Conservation (phyloP, 2,329 filamentous ascomycete species). For the Microcera coccophila region DNA sequence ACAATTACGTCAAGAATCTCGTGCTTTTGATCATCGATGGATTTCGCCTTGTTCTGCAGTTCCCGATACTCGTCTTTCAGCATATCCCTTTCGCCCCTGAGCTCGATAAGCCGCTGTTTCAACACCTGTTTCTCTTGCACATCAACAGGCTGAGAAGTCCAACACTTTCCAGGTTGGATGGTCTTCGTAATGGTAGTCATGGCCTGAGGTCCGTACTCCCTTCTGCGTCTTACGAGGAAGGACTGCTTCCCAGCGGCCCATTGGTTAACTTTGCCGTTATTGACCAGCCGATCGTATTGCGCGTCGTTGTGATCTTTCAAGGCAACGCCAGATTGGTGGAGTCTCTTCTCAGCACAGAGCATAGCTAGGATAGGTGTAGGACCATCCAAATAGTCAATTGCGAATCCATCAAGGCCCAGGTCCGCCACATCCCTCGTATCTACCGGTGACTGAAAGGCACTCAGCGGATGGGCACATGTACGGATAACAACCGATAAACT, state of each 20-base stretch:
- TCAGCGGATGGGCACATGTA: constrained; percentile 53
- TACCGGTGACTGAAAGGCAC: constrained; percentile 53
- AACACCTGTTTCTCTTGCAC: constrained; percentile 59
- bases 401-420: constrained; percentile 74
- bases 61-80: constrained; percentile 34
- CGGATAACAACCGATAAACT: constrained; percentile 70
- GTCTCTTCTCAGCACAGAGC: constrained; percentile 69
- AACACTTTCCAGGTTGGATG: constrained; percentile 60
- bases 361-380: constrained; percentile 82
- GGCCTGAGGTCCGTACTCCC: constrained; percentile 74
- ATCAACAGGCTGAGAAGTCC: constrained; percentile 76
- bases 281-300: constrained; percentile 63
- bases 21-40: constrained; percentile 41
- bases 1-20: constrained; percentile 40
- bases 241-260: constrained; percentile 67
- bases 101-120: constrained; percentile 47
- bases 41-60: constrained; percentile 36
- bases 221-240: constrained; percentile 65
- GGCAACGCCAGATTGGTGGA: constrained; percentile 67
- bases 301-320: constrained; percentile 59
- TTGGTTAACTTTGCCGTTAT: constrained; percentile 53
- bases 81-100: constrained; percentile 32
- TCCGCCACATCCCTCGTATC: constrained; percentile 49
- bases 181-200: constrained; percentile 64
- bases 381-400: constrained; percentile 73